Evolutionary conservation across 1,139 yeast species (phyloP), one percentile per base, ranked within the genome.

Genomic region (Yamadazyma triangularis): DNA sequence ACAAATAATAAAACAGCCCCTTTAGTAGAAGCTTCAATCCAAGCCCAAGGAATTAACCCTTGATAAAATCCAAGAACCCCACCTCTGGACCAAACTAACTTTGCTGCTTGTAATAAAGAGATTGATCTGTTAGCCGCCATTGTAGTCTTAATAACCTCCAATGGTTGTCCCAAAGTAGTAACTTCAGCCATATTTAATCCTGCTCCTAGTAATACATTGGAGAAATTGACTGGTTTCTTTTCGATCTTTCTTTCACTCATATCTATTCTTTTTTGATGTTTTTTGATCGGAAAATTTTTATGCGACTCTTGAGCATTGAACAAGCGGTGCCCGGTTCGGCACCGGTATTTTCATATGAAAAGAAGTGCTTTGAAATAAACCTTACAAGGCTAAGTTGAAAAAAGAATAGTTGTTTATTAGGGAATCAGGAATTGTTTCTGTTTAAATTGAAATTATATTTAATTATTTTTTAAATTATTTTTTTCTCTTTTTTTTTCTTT

Each of bases 21-120:
- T 58, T 91, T 91, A 27, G 98, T 91, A 14, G 95, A 84, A n/a
- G 96, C 98, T 61, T 91, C 98, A 47, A 91, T 84, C 96, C 97
- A 89, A 2, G 97, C 98, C 98, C 98, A 91, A 25, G 98, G 98
- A 42, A 91, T 89, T 56, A 91, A 71, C 15, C 98, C 98, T 58
- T 91, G 98, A 64, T 89, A 91, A 62, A 89, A 91, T 0, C 96
- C 98, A 18, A 76, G 57, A 15, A 82, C 49, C 32, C 97, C 98
- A 40, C 98, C 98, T 52, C 98, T 79, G 15, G 91, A 73, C 91
- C 94, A 87, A 36, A 91, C 91, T 31, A 79, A 70, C 40, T 71
- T 71, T 31, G 81, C 71, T 15, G 96, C 86, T 44, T 78, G 79
- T 10, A 76, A 48, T 44, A 91, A 66, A 6, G 79, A 58, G 39